Base-by-base conservation (phyloP, 768 basidiomycete species). In the Cystobasidium tubakii region DNA sequence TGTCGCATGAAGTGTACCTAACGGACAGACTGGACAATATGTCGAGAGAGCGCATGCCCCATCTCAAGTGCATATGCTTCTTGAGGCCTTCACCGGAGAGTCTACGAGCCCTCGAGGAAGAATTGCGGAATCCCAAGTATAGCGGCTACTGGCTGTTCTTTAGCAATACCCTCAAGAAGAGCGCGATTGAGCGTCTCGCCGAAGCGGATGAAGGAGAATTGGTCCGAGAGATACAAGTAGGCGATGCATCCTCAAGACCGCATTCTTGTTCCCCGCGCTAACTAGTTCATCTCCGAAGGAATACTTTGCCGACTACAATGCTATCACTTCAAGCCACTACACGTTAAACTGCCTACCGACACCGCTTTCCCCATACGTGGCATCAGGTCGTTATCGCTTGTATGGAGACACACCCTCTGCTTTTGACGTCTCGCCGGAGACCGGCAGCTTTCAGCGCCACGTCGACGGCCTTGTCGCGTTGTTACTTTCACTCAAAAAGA, bases 121-220 rank as follows among this genome's bases (percentile, higher is more conserved):
- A 99, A 80, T 84, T 99, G 39, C 85, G 85, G 43, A 89, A 92
- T 79, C 95, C 94, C 12, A 90, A 90, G 82, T 99, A 98, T 79
- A 93, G 93, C 81, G 92, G 93, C 83, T 99, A 99, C 83, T 98
- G 95, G 85, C 84, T 99, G 80, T 99, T 96, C 82, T 99, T 99
- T 81, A 97, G 93, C 83, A 98, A 93, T 78, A 87, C 90, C 46
- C 81, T 99, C 76, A 91, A 86, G 76, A 98, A 98, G 83, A 84
- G 86, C 3, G 86, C 89, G 31, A 97, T 99, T 62, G 96, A 98
- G 82, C 86, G 91, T 12, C 84, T 98, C 64, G 96, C 96, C 0
- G 89, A 91, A 78, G 90, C 89, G 23, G 96, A 99, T 80, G 92
- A 96, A 81, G 91, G 91, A 76, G 96, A 99, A 81, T 90, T 97